These are phyloP conservation scores for Ustilago tritici DNA, from an alignment of 1,284 basidiomycete species.

Conservation along the genomic window DNA sequence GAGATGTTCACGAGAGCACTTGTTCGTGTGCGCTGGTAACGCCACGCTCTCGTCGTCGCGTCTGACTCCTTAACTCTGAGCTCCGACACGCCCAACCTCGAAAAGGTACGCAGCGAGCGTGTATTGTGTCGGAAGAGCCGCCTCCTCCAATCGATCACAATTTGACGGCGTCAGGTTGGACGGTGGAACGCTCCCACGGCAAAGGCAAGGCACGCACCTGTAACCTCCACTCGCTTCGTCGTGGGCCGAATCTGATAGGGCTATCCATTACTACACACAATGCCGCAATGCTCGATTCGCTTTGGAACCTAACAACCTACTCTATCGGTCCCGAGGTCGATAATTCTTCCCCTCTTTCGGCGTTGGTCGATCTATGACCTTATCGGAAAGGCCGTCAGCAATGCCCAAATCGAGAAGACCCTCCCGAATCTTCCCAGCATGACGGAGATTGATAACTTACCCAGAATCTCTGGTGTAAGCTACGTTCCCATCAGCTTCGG, in stretches of 20 bases:
- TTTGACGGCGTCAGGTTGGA: not conserved
- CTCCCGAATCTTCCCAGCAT: not conserved
- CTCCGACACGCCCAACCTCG: not conserved
- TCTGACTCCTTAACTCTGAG: not conserved
- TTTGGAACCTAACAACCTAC: too few relatives aligned
- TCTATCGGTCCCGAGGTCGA: not conserved
- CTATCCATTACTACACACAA: not conserved
- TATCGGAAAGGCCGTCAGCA: not conserved
- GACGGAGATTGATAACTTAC: not conserved
- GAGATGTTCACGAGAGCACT: not conserved
- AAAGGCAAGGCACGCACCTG: not conserved
- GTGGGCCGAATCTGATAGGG: not conserved
- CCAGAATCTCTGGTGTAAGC: not conserved
- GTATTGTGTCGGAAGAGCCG: not conserved
- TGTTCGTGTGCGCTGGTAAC: not conserved
- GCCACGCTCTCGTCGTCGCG: not conserved
- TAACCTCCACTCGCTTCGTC: conserved; percentile 4
- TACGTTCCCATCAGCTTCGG: not conserved
- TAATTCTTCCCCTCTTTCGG: not conserved
- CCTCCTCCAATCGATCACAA: not conserved
- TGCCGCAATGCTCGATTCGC: not conserved
- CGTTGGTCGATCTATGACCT: not conserved
- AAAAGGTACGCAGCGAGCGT: not conserved
- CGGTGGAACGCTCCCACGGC: conserved; percentile 3
- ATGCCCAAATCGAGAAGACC: not conserved